Base-by-base conservation (phyloP, 2,329 filamentous ascomycete genomes). In the Microcera coccophila region DNA sequence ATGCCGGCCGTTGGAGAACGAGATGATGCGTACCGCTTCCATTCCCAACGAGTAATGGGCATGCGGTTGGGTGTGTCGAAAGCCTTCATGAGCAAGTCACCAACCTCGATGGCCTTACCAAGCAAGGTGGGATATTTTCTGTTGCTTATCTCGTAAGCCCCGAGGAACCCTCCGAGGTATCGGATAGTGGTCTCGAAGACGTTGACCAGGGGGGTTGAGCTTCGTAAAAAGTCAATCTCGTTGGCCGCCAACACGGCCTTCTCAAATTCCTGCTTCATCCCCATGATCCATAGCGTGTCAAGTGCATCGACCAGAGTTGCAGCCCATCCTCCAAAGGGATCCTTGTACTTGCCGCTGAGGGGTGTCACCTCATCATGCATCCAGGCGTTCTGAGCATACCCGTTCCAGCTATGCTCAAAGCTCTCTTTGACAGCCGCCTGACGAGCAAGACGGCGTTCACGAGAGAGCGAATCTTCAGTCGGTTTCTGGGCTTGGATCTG, bases 281-380 rank as follows among this genome's bases (percentile, higher is more conserved):
- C 82, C 76, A 86, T 79, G 45, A 87, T 82, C 81, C 81, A 86
- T 11, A 87, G 64, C 15, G 79, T 81, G 57, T 86, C 83, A 40
- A 84, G 69, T 8, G 76, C 67, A 58, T 84, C 81, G 24, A 84
- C 78, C 48, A 84, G 62, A 3, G 80, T 84, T 2, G 81, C 81
- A 17, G 75, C 78, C 80, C 80, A 84, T 14, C 81, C 81, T 18
- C 77, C 78, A 61, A 82, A 82, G 17, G 75, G 73, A 51, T 82
- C 71, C 42, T 74, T 72, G 39, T 62, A 65, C 14, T 61, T 55
- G 18, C 73, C 77, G 7, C 70, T 71, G 17, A 84, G 51, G 3
- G 81, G 81, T 15, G 69, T 70, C 33, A 85, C 65, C 60, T 83
- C 81, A 59, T 85, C 81, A 41, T 75, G 72, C 58, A 76, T 70